Evolutionary conservation across 768 basidiomycete genomes (phyloP).

Genomic region (Jaapia argillacea): DNA sequence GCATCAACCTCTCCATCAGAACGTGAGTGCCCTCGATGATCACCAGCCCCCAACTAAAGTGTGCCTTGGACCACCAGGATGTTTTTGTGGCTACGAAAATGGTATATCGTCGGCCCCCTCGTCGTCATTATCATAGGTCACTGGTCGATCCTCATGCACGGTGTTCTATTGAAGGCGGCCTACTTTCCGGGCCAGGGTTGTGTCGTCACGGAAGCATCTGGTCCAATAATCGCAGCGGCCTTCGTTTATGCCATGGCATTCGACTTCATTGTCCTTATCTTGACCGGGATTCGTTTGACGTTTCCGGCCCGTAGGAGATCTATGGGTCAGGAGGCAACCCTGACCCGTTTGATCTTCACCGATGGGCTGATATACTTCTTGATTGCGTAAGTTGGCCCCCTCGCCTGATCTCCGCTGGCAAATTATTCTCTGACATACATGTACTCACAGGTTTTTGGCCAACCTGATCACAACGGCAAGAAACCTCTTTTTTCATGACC

Average conservation of each 20-base stretch:
- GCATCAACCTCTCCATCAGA: neutral
- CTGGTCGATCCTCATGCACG: neutral
- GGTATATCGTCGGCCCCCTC: neutral
- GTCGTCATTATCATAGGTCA: neutral
- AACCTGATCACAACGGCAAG: constrained; percentile 28
- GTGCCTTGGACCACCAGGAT: too few relatives aligned
- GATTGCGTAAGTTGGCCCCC: constrained; percentile 1
- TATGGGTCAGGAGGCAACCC: neutral
- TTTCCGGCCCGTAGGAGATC: constrained; percentile 26
- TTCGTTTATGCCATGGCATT: neutral
- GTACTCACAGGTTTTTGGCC: constrained; percentile 30
- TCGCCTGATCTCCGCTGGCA: constrained; percentile 1
- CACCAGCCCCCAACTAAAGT: constrained; percentile 7
- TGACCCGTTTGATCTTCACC: neutral
- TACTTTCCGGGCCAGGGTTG: neutral
- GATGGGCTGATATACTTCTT: neutral
- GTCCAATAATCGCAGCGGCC: neutral
- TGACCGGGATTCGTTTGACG: neutral
- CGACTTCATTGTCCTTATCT: neutral
- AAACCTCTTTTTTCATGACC: too few relatives aligned
- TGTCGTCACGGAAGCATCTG: neutral
- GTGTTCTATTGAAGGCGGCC: neutral
- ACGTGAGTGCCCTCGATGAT: neutral
- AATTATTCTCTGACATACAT: constrained; percentile 3
- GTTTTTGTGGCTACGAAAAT: neutral